These are phyloP conservation scores for Dactylorhiza incarnata DNA, from an alignment of 106 monocot genomes.

Conservation along the genomic window DNA sequence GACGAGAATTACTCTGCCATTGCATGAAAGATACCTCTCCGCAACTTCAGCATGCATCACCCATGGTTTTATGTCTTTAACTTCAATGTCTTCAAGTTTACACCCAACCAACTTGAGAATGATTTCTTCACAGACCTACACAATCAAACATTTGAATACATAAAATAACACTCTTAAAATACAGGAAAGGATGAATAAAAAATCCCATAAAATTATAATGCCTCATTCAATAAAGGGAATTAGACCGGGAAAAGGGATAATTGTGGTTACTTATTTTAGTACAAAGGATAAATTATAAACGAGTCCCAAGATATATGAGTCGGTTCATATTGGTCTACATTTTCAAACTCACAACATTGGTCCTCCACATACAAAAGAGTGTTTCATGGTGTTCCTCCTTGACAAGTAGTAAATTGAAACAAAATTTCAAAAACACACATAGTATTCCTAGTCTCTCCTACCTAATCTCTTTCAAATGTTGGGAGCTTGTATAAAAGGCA, in stretches of 20 bases:
- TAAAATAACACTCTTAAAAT: not conserved
- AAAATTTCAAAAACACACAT: not conserved
- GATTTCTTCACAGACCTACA: slow-evolving; percentile 82
- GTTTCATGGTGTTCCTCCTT: not conserved
- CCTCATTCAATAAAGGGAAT: not conserved
- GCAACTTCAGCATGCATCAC: slow-evolving; percentile 99
- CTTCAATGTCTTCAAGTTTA: slow-evolving; percentile 49
- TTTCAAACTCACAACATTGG: not conserved
- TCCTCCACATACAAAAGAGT: not conserved
- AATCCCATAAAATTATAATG: not conserved
- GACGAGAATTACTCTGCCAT: slow-evolving; percentile 71
- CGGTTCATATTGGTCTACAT: not conserved
- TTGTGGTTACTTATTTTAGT: not conserved
- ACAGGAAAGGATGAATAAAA: not conserved
- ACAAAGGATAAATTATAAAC: not conserved
- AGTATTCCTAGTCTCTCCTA: not conserved
- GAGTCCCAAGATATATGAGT: not conserved
- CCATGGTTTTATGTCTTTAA: slow-evolving; percentile 95
- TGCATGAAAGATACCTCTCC: slow-evolving; percentile 55
- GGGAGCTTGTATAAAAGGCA: not conserved
- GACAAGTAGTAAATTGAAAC: not conserved
- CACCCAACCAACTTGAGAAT: slow-evolving; percentile 74
- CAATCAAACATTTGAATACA: slow-evolving; percentile 14
- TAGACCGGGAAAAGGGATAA: not conserved
- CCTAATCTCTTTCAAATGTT: not conserved